These are phyloP conservation scores for Trichosanthes cucumerina DNA, from an alignment of 306 rosid species.

Conservation along the genomic window DNA sequence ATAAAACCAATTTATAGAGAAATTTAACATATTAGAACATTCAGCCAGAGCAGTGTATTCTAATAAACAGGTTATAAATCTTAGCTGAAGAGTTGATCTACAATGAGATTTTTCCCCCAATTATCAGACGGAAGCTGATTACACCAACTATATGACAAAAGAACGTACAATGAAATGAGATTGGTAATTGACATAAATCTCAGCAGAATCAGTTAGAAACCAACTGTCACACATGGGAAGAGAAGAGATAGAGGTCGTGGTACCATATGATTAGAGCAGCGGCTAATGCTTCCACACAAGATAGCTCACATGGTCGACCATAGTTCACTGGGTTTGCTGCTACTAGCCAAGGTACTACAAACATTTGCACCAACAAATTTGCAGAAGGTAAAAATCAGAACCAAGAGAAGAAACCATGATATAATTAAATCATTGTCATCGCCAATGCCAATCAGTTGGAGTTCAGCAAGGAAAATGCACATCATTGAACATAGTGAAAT, in stretches of 20 bases:
- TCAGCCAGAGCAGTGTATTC: neutral
- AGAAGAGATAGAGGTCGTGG: neutral
- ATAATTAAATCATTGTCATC: neutral
- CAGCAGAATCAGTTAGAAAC: neutral
- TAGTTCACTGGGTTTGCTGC: slow-evolving; percentile 96
- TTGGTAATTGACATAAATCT: neutral
- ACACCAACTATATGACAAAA: neutral
- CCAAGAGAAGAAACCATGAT: neutral
- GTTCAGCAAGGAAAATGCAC: neutral
- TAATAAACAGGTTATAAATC: neutral
- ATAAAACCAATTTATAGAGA: neutral
- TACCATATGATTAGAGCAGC: slow-evolving; percentile 94
- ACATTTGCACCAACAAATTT: neutral
- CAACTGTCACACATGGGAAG: neutral
- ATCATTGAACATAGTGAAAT: neutral
- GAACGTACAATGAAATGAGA: neutral
- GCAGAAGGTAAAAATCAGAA: neutral
- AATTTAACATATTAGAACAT: neutral
- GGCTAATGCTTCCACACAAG: slow-evolving; percentile 98
- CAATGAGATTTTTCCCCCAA: neutral
- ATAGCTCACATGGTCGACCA: slow-evolving; percentile 90
- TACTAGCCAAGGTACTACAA: slow-evolving; percentile 92
- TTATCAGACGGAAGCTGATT: neutral
- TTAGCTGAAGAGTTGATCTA: neutral
- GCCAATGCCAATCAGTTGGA: neutral